Evolutionary conservation across 2,329 filamentous ascomycete species (phyloP), one percentile per base, ranked within the genome.

Genomic region (Stylonectria norvegica): DNA sequence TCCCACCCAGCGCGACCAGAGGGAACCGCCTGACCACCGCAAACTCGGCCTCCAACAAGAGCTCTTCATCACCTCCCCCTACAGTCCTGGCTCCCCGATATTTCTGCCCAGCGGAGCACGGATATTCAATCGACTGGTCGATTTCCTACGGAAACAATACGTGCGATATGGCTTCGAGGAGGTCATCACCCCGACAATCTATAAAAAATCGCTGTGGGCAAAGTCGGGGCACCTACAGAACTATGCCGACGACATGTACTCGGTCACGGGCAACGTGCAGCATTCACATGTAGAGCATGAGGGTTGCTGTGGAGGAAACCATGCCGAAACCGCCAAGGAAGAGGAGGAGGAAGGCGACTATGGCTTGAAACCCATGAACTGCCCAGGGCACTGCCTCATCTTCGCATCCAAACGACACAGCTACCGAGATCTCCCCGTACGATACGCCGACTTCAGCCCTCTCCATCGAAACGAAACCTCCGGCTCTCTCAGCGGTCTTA

Each of bases 281-380:
- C 45, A 45, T 4, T 31, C 43, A 3, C 25, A 34, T 6, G 38
- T 37, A 20, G 27, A 45, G 4, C 34, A 40, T 6, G 36, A 48
- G 14, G 50, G 53, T 5, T 65, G 58, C 40, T 61, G 69, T 40
- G 64, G 58, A 34, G 61, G 67, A 9, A 45, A 49, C 6, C 42
- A 52, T 9, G 32, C 34, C 16, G 50, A 36, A 40, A 57, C 44
- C 17, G 28, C 44, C 30, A 52, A 49, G 32, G 59, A 60, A 15
- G 78, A 82, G 45, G 79, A 85, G 47, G 75, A 77, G 43, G 75
- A 79, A 45, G 81, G 83, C 49, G 84, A 86, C 47, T 94, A 87
- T 64, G 87, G 86, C 14, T 69, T 95, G 52, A 95, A 95, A 64
- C 89, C 89, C 11, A 95, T 95, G 89, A 95, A 95, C 60, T 95